Conservation (phyloP, 495 filamentous ascomycete species). For the Thozetella sp. region DNA sequence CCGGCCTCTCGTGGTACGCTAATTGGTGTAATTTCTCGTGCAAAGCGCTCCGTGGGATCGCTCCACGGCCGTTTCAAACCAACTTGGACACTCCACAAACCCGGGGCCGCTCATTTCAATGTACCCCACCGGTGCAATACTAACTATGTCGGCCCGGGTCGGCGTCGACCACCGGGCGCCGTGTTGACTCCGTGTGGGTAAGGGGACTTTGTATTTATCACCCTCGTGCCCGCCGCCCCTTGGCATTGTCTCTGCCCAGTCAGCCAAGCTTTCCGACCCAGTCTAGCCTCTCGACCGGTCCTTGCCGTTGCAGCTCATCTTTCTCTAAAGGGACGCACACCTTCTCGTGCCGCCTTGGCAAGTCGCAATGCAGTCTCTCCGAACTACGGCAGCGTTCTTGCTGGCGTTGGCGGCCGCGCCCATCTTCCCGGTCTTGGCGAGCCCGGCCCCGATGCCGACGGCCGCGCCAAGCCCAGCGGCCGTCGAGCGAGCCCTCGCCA, state of each 20-base stretch:
- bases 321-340: neutral
- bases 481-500: slow-evolving; percentile 18
- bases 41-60: no score
- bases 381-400: neutral
- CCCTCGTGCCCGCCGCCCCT: neutral
- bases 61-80: no score
- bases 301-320: neutral
- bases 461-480: slow-evolving; percentile 14
- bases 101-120: neutral
- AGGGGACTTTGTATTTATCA: no score
- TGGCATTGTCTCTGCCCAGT: neutral
- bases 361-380: neutral
- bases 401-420: neutral
- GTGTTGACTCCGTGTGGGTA: no score
- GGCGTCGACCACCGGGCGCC: no score
- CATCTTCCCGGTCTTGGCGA: slow-evolving; percentile 1
- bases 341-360: neutral
- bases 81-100: neutral
- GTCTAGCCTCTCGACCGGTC: neutral
- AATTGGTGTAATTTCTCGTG: neutral
- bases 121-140: neutral
- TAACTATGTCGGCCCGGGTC: neutral
- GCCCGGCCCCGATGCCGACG: slow-evolving; percentile 13
- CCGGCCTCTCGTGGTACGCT: neutral
- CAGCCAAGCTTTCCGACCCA: neutral